A percentile compares a stretch with the other conserved stretches of the same genome.
These are phyloP conservation scores for Exophiala mesophila DNA, from an alignment of 2,329 filamentous ascomycete genomes.

Conservation along the genomic window DNA sequence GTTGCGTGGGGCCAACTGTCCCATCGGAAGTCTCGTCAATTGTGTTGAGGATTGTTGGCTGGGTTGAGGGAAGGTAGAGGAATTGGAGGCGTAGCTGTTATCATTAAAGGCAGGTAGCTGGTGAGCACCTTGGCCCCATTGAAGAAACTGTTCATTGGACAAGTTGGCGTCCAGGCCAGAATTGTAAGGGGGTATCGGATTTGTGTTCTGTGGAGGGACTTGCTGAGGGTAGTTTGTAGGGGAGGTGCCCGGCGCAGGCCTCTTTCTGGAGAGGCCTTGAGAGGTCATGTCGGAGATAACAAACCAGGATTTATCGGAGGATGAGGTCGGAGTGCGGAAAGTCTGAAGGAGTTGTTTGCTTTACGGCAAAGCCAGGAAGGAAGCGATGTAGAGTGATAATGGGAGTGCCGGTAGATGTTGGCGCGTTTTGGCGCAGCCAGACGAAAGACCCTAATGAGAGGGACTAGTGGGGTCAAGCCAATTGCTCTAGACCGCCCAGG, in stretches of 20 bases:
- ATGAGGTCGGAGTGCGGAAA: neutral
- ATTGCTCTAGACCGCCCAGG: too few species aligned
- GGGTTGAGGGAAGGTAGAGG: slow-evolving; percentile 34
- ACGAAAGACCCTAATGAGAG: too few species aligned
- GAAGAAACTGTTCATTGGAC: slow-evolving; percentile 50
- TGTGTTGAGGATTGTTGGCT: slow-evolving; percentile 38
- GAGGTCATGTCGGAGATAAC: slow-evolving; percentile 27
- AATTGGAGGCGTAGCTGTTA: slow-evolving; percentile 47
- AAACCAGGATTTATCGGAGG: neutral
- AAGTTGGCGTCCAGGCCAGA: slow-evolving; percentile 36
- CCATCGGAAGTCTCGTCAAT: slow-evolving; percentile 37
- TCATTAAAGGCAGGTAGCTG: slow-evolving; percentile 42
- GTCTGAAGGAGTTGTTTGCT: neutral
- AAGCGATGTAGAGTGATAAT: too few species aligned
- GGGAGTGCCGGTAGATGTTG: too few species aligned
- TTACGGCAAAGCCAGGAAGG: too few species aligned
- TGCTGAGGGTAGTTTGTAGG: slow-evolving; percentile 57
- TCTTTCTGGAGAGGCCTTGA: slow-evolving; percentile 56
- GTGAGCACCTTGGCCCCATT: slow-evolving; percentile 49
- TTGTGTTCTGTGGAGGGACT: slow-evolving; percentile 38
- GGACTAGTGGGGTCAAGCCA: too few species aligned
- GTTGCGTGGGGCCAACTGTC: slow-evolving; percentile 28
- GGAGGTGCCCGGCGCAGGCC: slow-evolving; percentile 66
- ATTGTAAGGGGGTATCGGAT: slow-evolving; percentile 34
- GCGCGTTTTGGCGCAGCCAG: too few species aligned